Evolutionary conservation across 1,139 yeast genomes (phyloP).

Genomic region (Meyerozyma guilliermondii): DNA sequence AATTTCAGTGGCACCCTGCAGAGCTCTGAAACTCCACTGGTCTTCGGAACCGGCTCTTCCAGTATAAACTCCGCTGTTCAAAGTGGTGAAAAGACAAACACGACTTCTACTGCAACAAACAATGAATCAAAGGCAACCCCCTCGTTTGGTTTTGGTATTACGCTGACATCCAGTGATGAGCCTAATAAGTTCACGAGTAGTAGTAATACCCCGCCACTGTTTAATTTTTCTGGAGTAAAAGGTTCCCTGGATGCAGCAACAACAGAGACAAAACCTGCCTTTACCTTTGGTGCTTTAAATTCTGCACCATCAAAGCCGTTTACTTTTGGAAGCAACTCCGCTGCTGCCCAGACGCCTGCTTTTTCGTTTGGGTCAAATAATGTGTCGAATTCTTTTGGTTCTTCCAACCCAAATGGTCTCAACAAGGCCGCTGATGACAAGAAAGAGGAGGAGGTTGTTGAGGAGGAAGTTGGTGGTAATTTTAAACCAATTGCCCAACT

Average conservation of each 20-base stretch:
- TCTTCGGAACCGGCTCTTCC: neutral
- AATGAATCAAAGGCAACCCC: neutral
- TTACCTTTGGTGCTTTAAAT: conserved; percentile 20
- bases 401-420: neutral
- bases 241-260: neutral
- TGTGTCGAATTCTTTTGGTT: neutral
- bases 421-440: conserved; percentile 3
- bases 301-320: conserved; percentile 8
- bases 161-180: neutral
- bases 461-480: conserved; percentile 30
- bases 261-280: conserved; percentile 17
- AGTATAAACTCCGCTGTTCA: no score
- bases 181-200: neutral
- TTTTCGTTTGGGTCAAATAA: conserved; percentile 14
- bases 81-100: neutral
- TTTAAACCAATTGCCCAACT: conserved; percentile 46
- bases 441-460: conserved; percentile 34
- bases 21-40: neutral
- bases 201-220: neutral
- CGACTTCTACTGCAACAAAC: neutral
- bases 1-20: neutral
- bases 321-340: conserved; percentile 9
- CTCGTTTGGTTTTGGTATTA: neutral
- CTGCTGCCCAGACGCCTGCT: conserved; percentile 6
- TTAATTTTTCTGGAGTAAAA: neutral